phyloP scores from a whole-genome alignment of 768 basidiomycete species.

The Leccinum broughii region DNA sequence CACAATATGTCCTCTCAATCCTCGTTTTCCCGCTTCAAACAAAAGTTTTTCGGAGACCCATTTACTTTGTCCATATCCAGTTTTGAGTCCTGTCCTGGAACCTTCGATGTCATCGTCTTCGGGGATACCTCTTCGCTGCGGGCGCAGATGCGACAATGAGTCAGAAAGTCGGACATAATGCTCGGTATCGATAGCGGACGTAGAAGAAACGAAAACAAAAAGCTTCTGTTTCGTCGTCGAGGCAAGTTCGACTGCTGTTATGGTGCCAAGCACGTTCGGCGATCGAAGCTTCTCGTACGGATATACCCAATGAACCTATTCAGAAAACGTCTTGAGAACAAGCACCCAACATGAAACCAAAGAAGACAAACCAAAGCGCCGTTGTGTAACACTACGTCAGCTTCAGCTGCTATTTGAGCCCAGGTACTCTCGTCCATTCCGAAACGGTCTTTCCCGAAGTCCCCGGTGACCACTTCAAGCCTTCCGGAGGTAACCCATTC shows the following conservation, averaged over 20 bases:
- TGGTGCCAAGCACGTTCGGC: constrained; percentile 90
- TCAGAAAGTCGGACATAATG: constrained; percentile 90
- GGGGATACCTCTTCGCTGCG: constrained; percentile 65
- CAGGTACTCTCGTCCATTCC: constrained; percentile 68
- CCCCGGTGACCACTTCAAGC: constrained; percentile 82
- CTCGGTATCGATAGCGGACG: constrained; percentile 90
- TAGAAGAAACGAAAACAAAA: constrained; percentile 91
- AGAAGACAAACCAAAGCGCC: constrained; percentile 85
- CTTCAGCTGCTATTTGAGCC: constrained; percentile 65
- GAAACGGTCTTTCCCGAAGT: constrained; percentile 73
- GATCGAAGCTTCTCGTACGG: constrained; percentile 91
- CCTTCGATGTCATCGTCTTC: constrained; percentile 91
- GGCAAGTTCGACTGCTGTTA: constrained; percentile 81
- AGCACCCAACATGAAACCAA: neutral
- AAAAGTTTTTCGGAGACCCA: constrained; percentile 98
- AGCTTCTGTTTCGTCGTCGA: constrained; percentile 71
- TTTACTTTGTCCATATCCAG: constrained; percentile 96
- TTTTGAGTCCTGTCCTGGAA: constrained; percentile 65
- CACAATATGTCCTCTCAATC: constrained; percentile 81
- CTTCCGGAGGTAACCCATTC: constrained; percentile 68
- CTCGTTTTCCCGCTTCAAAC: constrained; percentile 86
- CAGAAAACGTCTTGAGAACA: neutral
- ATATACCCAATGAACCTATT: constrained; percentile 97
- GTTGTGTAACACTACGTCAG: constrained; percentile 89
- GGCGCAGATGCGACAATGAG: constrained; percentile 44